These are phyloP conservation scores for Asterella californica DNA, from an alignment of 225 moss, liverwort and hornwort genomes.

Conservation along the genomic window DNA sequence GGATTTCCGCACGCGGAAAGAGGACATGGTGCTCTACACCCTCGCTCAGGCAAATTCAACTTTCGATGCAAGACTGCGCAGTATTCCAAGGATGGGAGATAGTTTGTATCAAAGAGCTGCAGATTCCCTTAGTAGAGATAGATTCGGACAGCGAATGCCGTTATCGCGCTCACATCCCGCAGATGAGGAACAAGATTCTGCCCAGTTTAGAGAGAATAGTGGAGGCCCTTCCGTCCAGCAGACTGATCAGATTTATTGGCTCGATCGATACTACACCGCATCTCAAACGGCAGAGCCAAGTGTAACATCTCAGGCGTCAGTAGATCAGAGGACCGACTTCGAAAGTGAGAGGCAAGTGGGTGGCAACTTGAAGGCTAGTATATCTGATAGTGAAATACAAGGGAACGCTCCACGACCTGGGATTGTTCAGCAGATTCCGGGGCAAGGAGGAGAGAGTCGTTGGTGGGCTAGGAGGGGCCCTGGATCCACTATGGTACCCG, in stretches of 20 bases:
- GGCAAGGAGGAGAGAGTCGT: conserved; percentile 71
- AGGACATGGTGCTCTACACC: conserved; percentile 55
- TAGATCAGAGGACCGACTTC: conserved; percentile 50
- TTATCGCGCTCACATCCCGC: conserved; percentile 49
- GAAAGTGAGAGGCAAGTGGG: conserved; percentile 41
- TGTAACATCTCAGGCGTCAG: conserved; percentile 52
- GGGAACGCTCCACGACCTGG: conserved; percentile 52
- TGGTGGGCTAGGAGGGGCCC: conserved; percentile 92
- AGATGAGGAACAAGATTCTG: conserved; percentile 28
- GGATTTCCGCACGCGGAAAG: conserved; percentile 69
- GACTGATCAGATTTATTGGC: conserved; percentile 77
- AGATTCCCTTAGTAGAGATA: conserved; percentile 53
- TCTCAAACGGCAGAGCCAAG: conserved; percentile 79
- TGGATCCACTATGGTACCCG: conserved; percentile 63
- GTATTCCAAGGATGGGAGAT: conserved; percentile 49
- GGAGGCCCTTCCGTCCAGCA: conserved; percentile 43
- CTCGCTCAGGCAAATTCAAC: conserved; percentile 63
- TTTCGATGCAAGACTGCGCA: conserved; percentile 47
- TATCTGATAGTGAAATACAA: conserved; percentile 36
- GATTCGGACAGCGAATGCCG: conserved; percentile 54
- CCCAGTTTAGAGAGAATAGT: conserved; percentile 18
- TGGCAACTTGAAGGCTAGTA: conserved; percentile 46
- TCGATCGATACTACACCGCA: conserved; percentile 80
- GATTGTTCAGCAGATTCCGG: conserved; percentile 64
- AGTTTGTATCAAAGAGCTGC: conserved; percentile 52